Conservation (phyloP, 768 basidiomycete genomes). For the Pisolithus orientalis region DNA sequence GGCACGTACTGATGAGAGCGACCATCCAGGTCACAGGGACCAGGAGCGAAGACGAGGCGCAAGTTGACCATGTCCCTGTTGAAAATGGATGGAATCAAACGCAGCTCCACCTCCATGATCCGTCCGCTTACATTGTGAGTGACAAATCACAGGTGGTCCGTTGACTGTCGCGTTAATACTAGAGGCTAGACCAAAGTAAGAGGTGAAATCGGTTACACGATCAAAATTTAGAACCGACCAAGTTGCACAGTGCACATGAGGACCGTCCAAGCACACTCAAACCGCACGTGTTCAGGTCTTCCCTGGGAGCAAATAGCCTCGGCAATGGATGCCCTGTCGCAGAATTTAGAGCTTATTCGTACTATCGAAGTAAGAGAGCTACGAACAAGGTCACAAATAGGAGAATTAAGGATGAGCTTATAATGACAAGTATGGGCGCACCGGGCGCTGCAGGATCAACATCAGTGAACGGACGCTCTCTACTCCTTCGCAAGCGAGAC, state of each 20-base stretch:
- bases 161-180: slow-evolving; percentile 43
- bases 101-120: background rate
- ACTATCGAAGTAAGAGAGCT: background rate
- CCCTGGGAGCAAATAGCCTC: slow-evolving; percentile 31
- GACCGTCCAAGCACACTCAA: slow-evolving; percentile 55
- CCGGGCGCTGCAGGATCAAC: slow-evolving; percentile 32
- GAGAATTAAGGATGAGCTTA: slow-evolving; percentile 36
- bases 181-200: slow-evolving; percentile 32
- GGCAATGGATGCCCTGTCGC: slow-evolving; percentile 24
- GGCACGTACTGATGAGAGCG: slow-evolving; percentile 39
- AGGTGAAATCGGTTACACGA: background rate
- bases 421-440: slow-evolving; percentile 42
- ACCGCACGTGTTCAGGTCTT: slow-evolving; percentile 36
- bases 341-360: background rate
- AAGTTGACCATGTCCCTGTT: slow-evolving; percentile 37
- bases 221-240: slow-evolving; percentile 30
- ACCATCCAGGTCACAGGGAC: slow-evolving; percentile 44
- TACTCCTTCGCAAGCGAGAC: slow-evolving; percentile 26
- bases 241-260: slow-evolving; percentile 44
- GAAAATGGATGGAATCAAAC: slow-evolving; percentile 2
- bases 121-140: slow-evolving; percentile 27
- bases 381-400: slow-evolving; percentile 28
- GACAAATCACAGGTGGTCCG: slow-evolving; percentile 34
- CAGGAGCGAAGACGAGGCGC: slow-evolving; percentile 43
- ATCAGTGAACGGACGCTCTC: slow-evolving; percentile 1